A percentile compares a stretch with the other conserved stretches of the same genome.
These are phyloP conservation scores for Chloranthus sessilifolius DNA, from an alignment of 164 flowering plant species.

Conservation along the genomic window DNA sequence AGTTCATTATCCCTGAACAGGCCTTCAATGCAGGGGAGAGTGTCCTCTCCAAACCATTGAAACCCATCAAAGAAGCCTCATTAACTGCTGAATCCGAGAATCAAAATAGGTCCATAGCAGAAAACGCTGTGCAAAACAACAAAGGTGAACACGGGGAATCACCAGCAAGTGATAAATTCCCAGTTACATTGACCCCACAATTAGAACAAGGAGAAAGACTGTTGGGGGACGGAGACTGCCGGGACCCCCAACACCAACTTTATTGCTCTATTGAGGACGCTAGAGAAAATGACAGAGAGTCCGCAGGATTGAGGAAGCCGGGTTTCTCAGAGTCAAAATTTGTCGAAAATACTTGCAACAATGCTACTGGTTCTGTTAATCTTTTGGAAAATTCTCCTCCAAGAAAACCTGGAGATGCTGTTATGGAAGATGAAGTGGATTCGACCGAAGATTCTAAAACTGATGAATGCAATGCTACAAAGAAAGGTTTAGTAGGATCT, in stretches of 20 bases:
- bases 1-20: slow-evolving; percentile 29
- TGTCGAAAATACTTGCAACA: slow-evolving; percentile 61
- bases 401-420: slow-evolving; percentile 9
- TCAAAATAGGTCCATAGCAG: too few relatives aligned
- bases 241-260: slow-evolving; percentile 41
- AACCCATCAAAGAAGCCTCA: slow-evolving; percentile 50
- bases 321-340: slow-evolving; percentile 39
- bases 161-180: slow-evolving; percentile 45
- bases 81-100: too few relatives aligned
- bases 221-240: slow-evolving; percentile 49
- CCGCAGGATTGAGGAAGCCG: background rate
- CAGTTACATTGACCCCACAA: slow-evolving; percentile 81
- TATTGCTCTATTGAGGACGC: slow-evolving; percentile 45
- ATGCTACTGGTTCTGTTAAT: slow-evolving; percentile 20
- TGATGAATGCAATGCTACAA: slow-evolving; percentile 5
- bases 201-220: slow-evolving; percentile 43
- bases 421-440: slow-evolving; percentile 40
- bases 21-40: slow-evolving; percentile 56
- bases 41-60: slow-evolving; percentile 30
- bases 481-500: slow-evolving; percentile 8
- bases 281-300: slow-evolving; percentile 38
- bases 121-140: too few relatives aligned
- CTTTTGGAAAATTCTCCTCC: slow-evolving; percentile 11
- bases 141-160: too few relatives aligned
- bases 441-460: slow-evolving; percentile 25